Percentiles rank a stretch among this genome's conserved stretches.
phyloP scores from a whole-genome alignment of 2,329 filamentous ascomycete species.

The Xylariaceae sp. region DNA sequence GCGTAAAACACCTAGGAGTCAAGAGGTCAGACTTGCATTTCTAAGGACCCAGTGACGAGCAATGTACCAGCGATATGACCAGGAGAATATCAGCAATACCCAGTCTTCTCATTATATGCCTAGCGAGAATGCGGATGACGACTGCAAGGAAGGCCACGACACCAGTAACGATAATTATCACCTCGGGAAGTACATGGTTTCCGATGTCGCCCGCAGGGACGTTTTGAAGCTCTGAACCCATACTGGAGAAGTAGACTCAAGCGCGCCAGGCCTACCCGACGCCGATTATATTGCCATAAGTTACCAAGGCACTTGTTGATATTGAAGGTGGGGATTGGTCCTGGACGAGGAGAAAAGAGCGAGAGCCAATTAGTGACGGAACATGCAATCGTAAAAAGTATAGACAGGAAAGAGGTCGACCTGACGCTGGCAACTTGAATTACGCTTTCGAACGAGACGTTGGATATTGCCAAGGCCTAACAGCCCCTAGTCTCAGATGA shows the following conservation, averaged over 20 bases:
- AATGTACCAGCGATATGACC: constrained; percentile 22
- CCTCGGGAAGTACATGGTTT: constrained; percentile 16
- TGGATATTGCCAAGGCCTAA: neutral
- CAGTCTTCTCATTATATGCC: constrained; percentile 16
- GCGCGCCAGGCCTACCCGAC: neutral
- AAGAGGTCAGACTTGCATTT: neutral
- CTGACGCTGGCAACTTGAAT: too few relatives aligned
- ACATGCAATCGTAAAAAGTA: too few relatives aligned
- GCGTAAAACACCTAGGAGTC: constrained; percentile 15
- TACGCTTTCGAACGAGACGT: too few relatives aligned
- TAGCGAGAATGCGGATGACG: constrained; percentile 10
- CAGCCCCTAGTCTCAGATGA: neutral
- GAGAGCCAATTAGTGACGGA: too few relatives aligned
- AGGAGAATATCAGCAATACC: constrained; percentile 20
- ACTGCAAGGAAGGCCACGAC: constrained; percentile 14
- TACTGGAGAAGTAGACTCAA: constrained; percentile 1
- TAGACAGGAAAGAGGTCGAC: too few relatives aligned
- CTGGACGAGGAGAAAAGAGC: too few relatives aligned
- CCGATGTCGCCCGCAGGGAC: constrained; percentile 19
- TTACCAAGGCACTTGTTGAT: constrained; percentile 1
- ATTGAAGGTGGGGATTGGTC: too few relatives aligned
- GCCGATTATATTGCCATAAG: constrained; percentile 8
- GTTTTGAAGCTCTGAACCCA: neutral
- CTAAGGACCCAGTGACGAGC: neutral
- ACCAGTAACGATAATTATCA: constrained; percentile 17